A percentile compares a stretch with the other conserved stretches of the same genome.
Evolutionary conservation across 2,329 filamentous ascomycete genomes (phyloP).

Genomic region (Diaporthe ampelina): DNA sequence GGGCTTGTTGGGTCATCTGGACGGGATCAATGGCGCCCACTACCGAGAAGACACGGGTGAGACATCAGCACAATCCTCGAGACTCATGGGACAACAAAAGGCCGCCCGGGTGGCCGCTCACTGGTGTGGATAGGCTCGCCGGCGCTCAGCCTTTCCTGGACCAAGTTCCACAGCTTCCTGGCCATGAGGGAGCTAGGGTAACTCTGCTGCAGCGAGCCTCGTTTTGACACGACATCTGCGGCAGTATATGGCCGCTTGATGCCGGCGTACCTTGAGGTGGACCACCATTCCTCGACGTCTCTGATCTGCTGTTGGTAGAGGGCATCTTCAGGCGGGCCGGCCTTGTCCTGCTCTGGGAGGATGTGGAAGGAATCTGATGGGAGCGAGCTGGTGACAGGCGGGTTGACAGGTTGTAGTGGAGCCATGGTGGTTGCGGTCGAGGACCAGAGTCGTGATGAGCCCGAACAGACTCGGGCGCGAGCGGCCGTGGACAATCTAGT

Average conservation of each 20-base stretch:
- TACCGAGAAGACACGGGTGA: slow-evolving; percentile 51
- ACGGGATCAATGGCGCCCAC: slow-evolving; percentile 99
- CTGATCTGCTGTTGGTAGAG: slow-evolving; percentile 87
- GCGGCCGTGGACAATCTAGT: slow-evolving; percentile 1
- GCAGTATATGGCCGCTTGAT: slow-evolving; percentile 94
- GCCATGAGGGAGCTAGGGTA: slow-evolving; percentile 97
- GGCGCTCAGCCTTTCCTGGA: slow-evolving; percentile 81
- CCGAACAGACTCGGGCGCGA: not conserved
- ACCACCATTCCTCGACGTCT: slow-evolving; percentile 93
- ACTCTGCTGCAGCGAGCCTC: slow-evolving; percentile 86
- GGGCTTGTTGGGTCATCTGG: slow-evolving; percentile 98
- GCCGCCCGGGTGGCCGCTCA: slow-evolving; percentile 51
- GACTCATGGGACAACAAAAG: not conserved
- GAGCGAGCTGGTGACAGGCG: slow-evolving; percentile 71
- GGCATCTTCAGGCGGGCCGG: slow-evolving; percentile 84
- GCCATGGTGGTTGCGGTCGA: slow-evolving; percentile 66
- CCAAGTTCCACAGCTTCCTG: slow-evolving; percentile 90
- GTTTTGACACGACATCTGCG: slow-evolving; percentile 92
- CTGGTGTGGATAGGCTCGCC: slow-evolving; percentile 95
- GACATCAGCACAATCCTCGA: slow-evolving; percentile 2
- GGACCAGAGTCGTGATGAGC: slow-evolving; percentile 49
- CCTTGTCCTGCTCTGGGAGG: slow-evolving; percentile 81
- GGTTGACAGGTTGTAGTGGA: slow-evolving; percentile 65
- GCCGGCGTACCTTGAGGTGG: slow-evolving; percentile 83
- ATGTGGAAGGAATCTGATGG: slow-evolving; percentile 88